phyloP scores from a whole-genome alignment of 805 yeast species.

The Saccharomycopsis malanga region DNA sequence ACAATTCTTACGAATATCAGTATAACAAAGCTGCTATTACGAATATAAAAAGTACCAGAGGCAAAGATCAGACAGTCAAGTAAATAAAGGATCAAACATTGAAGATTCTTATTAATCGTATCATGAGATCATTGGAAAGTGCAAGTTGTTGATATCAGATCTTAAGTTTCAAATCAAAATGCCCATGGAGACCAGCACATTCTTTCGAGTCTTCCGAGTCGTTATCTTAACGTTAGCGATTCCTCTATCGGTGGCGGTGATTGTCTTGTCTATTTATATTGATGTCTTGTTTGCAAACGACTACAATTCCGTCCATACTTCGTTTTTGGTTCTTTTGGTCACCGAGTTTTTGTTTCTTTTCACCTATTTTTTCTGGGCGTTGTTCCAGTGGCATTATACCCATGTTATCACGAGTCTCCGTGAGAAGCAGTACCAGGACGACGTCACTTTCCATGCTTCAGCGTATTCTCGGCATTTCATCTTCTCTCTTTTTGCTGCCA shows the following conservation, averaged over 20 bases:
- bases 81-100: background rate
- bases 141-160: too few species aligned
- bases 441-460: slow-evolving; percentile 1
- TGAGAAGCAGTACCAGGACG: background rate
- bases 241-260: background rate
- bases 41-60: too few species aligned
- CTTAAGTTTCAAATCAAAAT: background rate
- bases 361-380: background rate
- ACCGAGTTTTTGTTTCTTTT: slow-evolving; percentile 3
- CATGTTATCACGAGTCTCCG: background rate
- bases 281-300: background rate
- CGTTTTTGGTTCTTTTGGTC: background rate
- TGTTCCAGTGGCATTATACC: background rate
- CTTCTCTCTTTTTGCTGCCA: background rate
- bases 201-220: background rate
- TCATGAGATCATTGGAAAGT: too few species aligned
- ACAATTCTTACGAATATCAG: too few species aligned
- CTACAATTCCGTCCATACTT: background rate
- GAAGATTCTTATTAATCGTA: background rate
- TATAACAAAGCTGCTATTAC: too few species aligned
- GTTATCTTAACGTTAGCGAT: background rate
- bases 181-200: background rate
- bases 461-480: background rate
- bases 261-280: background rate
- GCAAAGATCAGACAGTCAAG: background rate